Evolutionary conservation across 805 yeast genomes (phyloP).

Genomic region (Yarrowia porcina): DNA sequence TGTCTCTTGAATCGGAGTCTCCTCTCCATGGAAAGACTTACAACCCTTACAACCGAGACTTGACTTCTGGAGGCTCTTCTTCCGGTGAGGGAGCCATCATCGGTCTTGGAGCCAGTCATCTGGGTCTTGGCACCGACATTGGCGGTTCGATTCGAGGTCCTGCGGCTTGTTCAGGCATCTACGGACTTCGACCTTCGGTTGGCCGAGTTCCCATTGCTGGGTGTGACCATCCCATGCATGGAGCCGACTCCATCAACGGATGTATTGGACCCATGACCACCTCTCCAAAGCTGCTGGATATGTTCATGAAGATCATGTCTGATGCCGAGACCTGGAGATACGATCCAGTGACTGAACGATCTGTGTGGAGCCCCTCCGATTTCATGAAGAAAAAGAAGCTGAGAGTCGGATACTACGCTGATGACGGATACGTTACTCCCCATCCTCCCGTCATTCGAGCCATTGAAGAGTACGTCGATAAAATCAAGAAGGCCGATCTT

Average conservation of each 20-base stretch:
- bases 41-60: conserved; percentile 45
- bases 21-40: conserved; percentile 47
- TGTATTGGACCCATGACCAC: conserved; percentile 67
- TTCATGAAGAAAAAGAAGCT: not conserved
- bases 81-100: conserved; percentile 55
- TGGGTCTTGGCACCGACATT: conserved; percentile 53
- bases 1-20: conserved; percentile 52
- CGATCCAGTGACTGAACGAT: not conserved
- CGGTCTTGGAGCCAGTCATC: conserved; percentile 45
- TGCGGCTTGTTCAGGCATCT: conserved; percentile 44
- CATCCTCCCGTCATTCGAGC: conserved; percentile 52
- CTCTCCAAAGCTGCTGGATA: conserved; percentile 59
- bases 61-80: conserved; percentile 53
- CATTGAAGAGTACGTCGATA: conserved; percentile 38
- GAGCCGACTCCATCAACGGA: conserved; percentile 63
- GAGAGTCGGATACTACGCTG: conserved; percentile 42
- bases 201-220: conserved; percentile 45
- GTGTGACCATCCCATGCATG: conserved; percentile 49
- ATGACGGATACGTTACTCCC: conserved; percentile 48
- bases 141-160: conserved; percentile 54
- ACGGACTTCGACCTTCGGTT: conserved; percentile 46
- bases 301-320: conserved; percentile 52
- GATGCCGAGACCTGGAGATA: conserved; percentile 30
- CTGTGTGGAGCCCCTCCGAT: not conserved
- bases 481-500: conserved; percentile 28